phyloP scores from a whole-genome alignment of 78 protist genomes.

The Paulinella micropora region DNA sequence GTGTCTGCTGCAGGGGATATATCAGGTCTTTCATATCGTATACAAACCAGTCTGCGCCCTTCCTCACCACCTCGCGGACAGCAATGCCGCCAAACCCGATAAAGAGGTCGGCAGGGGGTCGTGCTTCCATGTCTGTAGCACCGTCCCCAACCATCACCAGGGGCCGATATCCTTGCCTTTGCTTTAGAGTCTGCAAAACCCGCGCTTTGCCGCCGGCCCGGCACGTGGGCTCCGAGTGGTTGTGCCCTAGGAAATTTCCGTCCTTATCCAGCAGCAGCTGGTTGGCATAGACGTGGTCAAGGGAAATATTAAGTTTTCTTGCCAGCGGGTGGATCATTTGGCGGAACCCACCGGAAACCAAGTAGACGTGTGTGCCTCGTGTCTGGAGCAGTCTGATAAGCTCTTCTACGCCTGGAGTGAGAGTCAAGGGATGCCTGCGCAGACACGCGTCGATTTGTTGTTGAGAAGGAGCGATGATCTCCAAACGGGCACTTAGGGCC shows the following conservation, averaged over 20 bases:
- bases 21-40: no score
- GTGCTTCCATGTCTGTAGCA: constrained; percentile 1
- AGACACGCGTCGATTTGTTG: no score
- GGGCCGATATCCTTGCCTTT: not conserved
- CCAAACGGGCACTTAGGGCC: no score
- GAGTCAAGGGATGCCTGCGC: no score
- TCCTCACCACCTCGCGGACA: no score
- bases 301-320: no score
- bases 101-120: constrained; percentile 3
- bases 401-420: no score
- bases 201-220: not conserved
- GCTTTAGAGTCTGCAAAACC: not conserved
- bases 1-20: no score
- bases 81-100: no score
- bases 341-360: not conserved
- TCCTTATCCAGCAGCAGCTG: not conserved
- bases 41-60: no score
- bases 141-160: constrained; percentile 1
- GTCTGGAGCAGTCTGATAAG: no score
- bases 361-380: not conserved
- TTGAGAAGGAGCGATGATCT: no score
- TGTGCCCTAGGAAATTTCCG: not conserved
- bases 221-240: not conserved
- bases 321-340: not conserved
- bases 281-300: not conserved